Percentiles rank a stretch among this genome's conserved stretches.
Conservation (phyloP, 768 basidiomycete genomes). For the Agaricus subrufescens region DNA sequence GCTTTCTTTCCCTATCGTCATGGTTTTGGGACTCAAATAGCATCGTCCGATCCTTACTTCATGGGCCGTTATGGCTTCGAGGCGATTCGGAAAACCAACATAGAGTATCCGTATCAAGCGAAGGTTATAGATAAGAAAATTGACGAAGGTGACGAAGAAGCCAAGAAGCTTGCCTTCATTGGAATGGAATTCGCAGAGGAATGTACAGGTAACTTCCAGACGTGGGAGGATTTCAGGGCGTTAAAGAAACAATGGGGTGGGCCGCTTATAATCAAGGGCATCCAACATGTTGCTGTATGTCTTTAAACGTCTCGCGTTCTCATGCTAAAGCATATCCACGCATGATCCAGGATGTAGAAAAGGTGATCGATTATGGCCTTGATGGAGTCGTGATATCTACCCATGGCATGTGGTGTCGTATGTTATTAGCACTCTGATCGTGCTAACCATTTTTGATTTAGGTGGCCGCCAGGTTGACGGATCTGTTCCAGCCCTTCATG, state of each 20-base stretch:
- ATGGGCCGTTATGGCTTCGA: constrained; percentile 53
- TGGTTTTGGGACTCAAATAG: constrained; percentile 66
- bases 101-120: constrained; percentile 59
- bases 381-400: constrained; percentile 81
- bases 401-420: constrained; percentile 45
- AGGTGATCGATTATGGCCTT: constrained; percentile 55
- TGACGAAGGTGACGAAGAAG: constrained; percentile 43
- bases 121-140: constrained; percentile 36
- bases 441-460: constrained; percentile 16
- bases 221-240: constrained; percentile 70
- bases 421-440: background rate
- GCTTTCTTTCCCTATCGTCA: constrained; percentile 64
- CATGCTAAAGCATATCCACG: background rate
- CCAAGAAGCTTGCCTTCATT: constrained; percentile 34
- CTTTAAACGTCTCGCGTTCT: background rate
- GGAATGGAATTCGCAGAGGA: constrained; percentile 63
- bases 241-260: constrained; percentile 74
- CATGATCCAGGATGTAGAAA: constrained; percentile 53
- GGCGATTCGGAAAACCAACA: constrained; percentile 32
- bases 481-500: constrained; percentile 66
- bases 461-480: constrained; percentile 79
- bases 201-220: constrained; percentile 43
- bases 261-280: constrained; percentile 72
- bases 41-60: constrained; percentile 72
- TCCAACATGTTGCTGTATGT: constrained; percentile 57